Evolutionary conservation across 257 asterid species (phyloP).

Genomic region (Forsythia viridissima): DNA sequence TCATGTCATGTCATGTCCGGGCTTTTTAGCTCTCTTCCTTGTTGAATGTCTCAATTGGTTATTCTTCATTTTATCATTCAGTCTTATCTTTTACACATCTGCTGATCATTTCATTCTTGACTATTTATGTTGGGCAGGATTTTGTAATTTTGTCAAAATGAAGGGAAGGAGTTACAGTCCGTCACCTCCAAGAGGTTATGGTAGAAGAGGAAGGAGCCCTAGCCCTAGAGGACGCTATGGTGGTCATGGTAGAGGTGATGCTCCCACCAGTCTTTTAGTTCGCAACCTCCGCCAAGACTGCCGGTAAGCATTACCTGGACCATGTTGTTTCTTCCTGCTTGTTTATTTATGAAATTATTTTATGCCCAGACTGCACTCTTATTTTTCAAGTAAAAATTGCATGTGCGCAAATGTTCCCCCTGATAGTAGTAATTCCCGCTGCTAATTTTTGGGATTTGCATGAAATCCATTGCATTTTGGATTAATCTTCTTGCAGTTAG

Average conservation of each 20-base stretch:
- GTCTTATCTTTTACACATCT: neutral
- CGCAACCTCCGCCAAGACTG: conserved; percentile 95
- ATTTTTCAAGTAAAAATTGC: neutral
- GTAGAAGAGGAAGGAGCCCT: conserved; percentile 87
- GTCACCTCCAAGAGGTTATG: conserved; percentile 90
- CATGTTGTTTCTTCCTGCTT: neutral
- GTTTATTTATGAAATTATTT: neutral
- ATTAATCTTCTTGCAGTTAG: neutral
- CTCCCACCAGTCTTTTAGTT: conserved; percentile 88
- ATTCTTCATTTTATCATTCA: neutral
- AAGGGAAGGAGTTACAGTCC: conserved; percentile 96
- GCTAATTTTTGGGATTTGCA: neutral
- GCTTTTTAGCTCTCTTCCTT: neutral
- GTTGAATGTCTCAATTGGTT: neutral
- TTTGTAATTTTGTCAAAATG: conserved; percentile 36
- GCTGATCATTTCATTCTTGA: neutral
- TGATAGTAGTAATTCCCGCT: neutral
- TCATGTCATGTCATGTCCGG: no score
- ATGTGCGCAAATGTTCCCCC: neutral
- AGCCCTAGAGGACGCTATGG: conserved; percentile 64
- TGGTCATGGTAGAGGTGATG: conserved; percentile 56
- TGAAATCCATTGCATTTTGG: neutral
- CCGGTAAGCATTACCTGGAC: conserved; percentile 40
- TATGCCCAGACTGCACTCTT: neutral
- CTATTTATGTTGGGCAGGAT: conserved; percentile 4